Percentiles rank a stretch among this genome's conserved stretches.
phyloP scores from a whole-genome alignment of 768 basidiomycete genomes.

The Tremella fuciformis region DNA sequence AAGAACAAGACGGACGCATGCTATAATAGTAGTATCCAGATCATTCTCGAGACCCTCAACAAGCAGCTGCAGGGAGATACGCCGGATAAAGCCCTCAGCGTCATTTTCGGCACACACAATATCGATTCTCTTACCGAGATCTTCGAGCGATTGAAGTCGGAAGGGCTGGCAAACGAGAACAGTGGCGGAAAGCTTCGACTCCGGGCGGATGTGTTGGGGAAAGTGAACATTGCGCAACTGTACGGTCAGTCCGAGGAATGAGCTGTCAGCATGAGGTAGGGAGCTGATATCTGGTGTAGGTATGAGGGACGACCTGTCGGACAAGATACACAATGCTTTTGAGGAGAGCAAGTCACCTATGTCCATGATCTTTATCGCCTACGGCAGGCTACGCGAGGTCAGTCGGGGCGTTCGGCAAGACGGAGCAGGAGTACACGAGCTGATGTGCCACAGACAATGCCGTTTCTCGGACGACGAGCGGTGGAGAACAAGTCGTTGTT shows the following conservation, averaged over 20 bases:
- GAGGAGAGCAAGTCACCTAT: conserved; percentile 59
- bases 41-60: conserved; percentile 61
- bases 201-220: conserved; percentile 60
- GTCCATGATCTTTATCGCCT: conserved; percentile 62
- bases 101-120: conserved; percentile 87
- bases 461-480: conserved; percentile 80
- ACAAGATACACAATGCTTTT: conserved; percentile 63
- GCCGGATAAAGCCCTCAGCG: conserved; percentile 57
- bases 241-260: conserved; percentile 68
- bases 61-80: conserved; percentile 49
- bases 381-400: conserved; percentile 27
- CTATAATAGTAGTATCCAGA: conserved; percentile 63
- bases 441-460: too few species aligned
- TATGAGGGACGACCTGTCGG: conserved; percentile 79
- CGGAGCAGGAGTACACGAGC: too few species aligned
- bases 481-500: conserved; percentile 91
- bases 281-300: too few species aligned
- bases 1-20: conserved; percentile 62
- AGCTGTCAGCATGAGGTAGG: too few species aligned
- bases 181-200: conserved; percentile 51
- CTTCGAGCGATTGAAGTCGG: conserved; percentile 58
- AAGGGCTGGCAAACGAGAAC: background rate
- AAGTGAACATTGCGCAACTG: conserved; percentile 73
- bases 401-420: too few species aligned
- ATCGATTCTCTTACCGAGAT: conserved; percentile 65